Evolutionary conservation across 176 grass and related monocot species (phyloP).

Genomic region (Raddia guianensis): DNA sequence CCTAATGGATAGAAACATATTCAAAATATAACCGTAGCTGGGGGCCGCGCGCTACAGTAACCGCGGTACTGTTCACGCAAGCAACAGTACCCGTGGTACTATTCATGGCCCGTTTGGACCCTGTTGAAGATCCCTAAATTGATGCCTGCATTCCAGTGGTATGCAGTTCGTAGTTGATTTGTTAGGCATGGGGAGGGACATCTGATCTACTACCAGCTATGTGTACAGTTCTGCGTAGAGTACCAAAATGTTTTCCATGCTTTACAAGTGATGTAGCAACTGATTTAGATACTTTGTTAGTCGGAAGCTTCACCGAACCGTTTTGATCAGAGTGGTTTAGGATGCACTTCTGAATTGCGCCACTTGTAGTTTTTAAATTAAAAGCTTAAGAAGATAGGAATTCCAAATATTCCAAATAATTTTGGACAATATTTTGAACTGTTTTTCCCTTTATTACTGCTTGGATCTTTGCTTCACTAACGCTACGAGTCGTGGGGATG

Average conservation of each 20-base stretch:
- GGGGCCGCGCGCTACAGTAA: too few relatives aligned
- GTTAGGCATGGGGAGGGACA: not conserved
- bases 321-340: not conserved
- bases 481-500: not conserved
- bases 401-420: not conserved
- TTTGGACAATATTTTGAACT: not conserved
- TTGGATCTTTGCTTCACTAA: not conserved
- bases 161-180: not conserved
- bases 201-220: slow-evolving; percentile 14
- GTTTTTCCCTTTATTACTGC: slow-evolving; percentile 10
- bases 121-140: too few relatives aligned
- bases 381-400: not conserved
- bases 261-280: slow-evolving; percentile 27
- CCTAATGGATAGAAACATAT: too few relatives aligned
- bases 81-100: too few relatives aligned
- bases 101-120: too few relatives aligned
- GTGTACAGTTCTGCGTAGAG: slow-evolving; percentile 8
- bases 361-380: not conserved
- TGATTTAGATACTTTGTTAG: not conserved
- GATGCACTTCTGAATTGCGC: not conserved
- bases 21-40: too few relatives aligned
- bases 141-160: slow-evolving; percentile 13
- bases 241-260: not conserved
- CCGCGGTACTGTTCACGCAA: too few relatives aligned
- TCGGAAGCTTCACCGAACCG: not conserved